Base-by-base conservation (phyloP, 345 rosid species). In the Euphorbia tirucalli region DNA sequence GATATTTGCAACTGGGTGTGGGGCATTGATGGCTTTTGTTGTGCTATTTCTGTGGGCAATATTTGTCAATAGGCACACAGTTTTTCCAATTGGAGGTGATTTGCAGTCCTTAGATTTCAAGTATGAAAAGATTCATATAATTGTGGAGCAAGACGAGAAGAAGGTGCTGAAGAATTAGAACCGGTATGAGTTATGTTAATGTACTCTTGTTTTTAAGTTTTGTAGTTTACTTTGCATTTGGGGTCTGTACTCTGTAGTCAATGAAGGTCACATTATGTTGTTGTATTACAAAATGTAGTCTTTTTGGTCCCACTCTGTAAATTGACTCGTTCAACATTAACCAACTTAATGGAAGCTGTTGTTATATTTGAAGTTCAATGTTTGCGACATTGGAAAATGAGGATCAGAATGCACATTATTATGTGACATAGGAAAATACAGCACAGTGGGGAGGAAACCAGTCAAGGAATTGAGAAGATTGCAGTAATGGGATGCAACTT, bases 81-180 rank as follows among this genome's bases (percentile, higher is more conserved):
- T 52, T 48, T 74, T 83, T 56, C 81, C 75, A 0, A 54, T 58
- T 3, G 81, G 81, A 22, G 24, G 60, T 68, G 74, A 69, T 0
- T 18, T 48, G 37, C 67, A 1, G 49, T 75, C 74, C 1, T 66
- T 4, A 0, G 87, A 83, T 46, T 82, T 81, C 81, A 82, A 64
- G 77, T 86, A 86, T 22, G 80, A 86, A 62, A 83, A 83, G 76
- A 69, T 88, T 52, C 61, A 43, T 65, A 80, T 83, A 55, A 69
- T 39, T 3, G 81, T 30, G 21, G 83, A 74, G 52, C 82, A 74
- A 44, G 72, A 82, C 13, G 77, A 81, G 15, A 25, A 37, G 30
- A 62, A 71, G 61, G 71, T 18, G 0, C 24, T 41, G 39, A 44
- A 69, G 76, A 50, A 71, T 66, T 65, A 65, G 78, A n/a, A 44